These are phyloP conservation scores for Aethionema arabicum DNA, from an alignment of 345 rosid genomes.

Conservation along the genomic window DNA sequence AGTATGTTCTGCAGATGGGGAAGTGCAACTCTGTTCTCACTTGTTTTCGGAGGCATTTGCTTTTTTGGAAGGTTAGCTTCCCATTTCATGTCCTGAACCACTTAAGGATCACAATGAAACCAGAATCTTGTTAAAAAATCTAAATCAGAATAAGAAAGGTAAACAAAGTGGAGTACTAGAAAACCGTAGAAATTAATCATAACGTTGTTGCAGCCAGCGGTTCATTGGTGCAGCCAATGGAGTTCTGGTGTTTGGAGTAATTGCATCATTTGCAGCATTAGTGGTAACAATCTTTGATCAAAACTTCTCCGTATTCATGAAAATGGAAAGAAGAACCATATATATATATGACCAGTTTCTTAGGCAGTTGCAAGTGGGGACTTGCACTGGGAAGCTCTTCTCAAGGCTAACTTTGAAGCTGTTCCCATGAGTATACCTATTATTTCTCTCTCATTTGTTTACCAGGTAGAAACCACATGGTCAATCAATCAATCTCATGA, in stretches of 20 bases:
- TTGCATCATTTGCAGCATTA: conserved; percentile 71
- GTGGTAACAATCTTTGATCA: conserved; percentile 55
- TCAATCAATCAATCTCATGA: not conserved
- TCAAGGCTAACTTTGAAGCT: conserved; percentile 81
- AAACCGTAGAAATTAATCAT: not conserved
- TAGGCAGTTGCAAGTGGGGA: conserved; percentile 78
- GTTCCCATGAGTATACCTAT: conserved; percentile 98
- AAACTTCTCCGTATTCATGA: not conserved
- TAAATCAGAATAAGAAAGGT: not conserved
- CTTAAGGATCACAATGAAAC: not conserved
- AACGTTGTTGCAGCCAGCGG: conserved; percentile 64
- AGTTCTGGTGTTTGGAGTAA: conserved; percentile 65
- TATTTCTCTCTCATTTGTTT: conserved; percentile 89
- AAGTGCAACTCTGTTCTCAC: conserved; percentile 70
- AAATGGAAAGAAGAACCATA: not conserved
- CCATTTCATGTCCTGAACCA: not conserved
- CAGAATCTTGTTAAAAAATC: not conserved
- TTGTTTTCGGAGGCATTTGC: conserved; percentile 76
- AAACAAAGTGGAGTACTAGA: conserved; percentile 14
- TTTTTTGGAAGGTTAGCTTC: conserved; percentile 78
- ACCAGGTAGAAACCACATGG: conserved; percentile 57
- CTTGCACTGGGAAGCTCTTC: conserved; percentile 75
- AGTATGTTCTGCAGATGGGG: conserved; percentile 77
- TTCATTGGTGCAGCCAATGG: conserved; percentile 86
- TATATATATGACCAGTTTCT: conserved; percentile 23